Evolutionary conservation across 2,329 filamentous ascomycete species (phyloP).

Genomic region (Bipolaris victoriae): DNA sequence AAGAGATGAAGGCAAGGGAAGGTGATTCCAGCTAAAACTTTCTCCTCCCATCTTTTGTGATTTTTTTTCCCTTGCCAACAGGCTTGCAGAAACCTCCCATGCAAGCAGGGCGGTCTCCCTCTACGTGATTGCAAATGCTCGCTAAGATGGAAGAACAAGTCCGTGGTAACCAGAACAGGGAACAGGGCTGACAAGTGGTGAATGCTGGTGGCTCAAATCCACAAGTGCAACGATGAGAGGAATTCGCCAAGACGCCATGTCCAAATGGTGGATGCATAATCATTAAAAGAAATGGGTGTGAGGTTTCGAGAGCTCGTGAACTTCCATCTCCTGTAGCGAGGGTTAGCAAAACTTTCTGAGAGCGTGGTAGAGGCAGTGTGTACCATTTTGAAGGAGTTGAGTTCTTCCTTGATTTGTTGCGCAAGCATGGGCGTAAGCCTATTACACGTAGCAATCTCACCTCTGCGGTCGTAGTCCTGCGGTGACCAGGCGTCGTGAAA

Average conservation of each 20-base stretch:
- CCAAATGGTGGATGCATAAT: constrained; percentile 51
- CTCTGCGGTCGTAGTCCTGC: constrained; percentile 92
- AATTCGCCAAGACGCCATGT: constrained; percentile 53
- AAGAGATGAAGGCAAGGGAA: constrained; percentile 40
- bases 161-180: constrained; percentile 51
- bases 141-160: constrained; percentile 51
- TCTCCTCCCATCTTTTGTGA: constrained; percentile 23
- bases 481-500: constrained; percentile 97
- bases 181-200: constrained; percentile 49
- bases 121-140: constrained; percentile 49
- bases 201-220: constrained; percentile 49
- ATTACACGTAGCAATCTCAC: constrained; percentile 97
- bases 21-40: constrained; percentile 30
- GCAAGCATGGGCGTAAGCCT: constrained; percentile 94
- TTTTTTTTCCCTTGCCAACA: constrained; percentile 30
- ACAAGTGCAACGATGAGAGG: constrained; percentile 42
- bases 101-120: constrained; percentile 31
- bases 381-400: constrained; percentile 99
- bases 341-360: constrained; percentile 49
- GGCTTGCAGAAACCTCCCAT: constrained; percentile 26
- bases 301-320: constrained; percentile 97
- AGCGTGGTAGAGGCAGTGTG: constrained; percentile 33
- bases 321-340: constrained; percentile 90
- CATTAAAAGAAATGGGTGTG: constrained; percentile 99
- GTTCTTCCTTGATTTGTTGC: constrained; percentile 98